Base-by-base conservation (phyloP, 2,329 filamentous ascomycete species). In the Xylariaceae sp. region DNA sequence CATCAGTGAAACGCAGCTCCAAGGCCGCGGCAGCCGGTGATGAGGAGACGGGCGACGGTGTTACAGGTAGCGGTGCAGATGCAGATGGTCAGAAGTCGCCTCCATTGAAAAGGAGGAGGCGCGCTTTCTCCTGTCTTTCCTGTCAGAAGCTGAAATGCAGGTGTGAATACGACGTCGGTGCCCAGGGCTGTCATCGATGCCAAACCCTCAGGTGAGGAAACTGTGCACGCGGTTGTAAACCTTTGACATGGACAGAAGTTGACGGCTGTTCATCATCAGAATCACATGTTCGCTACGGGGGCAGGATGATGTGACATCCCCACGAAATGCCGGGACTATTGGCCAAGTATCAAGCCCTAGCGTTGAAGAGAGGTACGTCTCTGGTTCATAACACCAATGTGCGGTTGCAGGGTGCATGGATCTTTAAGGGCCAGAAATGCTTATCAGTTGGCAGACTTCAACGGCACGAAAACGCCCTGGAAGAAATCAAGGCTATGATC, bases 191-290 rank as follows among this genome's bases (percentile, higher is more conserved):
- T 34, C 55, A 55, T 31, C 53, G 55, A 3, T 57, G 55, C 28
- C 54, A 56, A 30, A 57, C 54, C 16, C 41, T 57, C 34, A 56
- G 55, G 55, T 56, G 38, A n/a, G n/a, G n/a, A n/a, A n/a, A n/a
- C n/a, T n/a, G n/a, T n/a, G n/a, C n/a, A n/a, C n/a, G n/a, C n/a
- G n/a, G n/a, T n/a, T n/a, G n/a, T n/a, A n/a, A n/a, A n/a, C n/a
- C n/a, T n/a, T n/a, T n/a, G n/a, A n/a, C n/a, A n/a, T n/a, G n/a
- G n/a, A n/a, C n/a, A n/a, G n/a, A 45, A 29, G 41, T 34, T 33
- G 7, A 40, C 43, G 5, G 36, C 18, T 40, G 9, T 6, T 17
- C 19, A 16, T 28, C 11, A 3, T 21, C 31, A 57, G 55, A 35
- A 55, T 57, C n/a, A 44, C 40, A 15, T 57, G 55, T 34, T 57